These are phyloP conservation scores for Metschnikowia reukaufii DNA, from an alignment of 805 yeast species.

Conservation along the genomic window DNA sequence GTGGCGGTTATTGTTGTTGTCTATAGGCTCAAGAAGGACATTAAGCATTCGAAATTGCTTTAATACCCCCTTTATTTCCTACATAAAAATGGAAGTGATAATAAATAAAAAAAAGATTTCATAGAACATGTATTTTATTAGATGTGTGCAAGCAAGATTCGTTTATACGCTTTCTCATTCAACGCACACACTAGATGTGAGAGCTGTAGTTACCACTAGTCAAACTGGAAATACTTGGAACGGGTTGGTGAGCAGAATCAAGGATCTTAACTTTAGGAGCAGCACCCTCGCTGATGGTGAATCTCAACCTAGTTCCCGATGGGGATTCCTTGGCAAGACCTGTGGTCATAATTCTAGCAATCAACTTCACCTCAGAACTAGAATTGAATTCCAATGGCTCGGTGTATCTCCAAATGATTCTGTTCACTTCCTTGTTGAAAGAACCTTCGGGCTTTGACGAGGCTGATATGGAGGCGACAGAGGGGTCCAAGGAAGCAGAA, in stretches of 20 bases:
- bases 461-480: slow-evolving; percentile 67
- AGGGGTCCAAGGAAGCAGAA: slow-evolving; percentile 56
- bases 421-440: slow-evolving; percentile 78
- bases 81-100: background rate
- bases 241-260: slow-evolving; percentile 30
- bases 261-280: slow-evolving; percentile 41
- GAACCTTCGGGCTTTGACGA: slow-evolving; percentile 91
- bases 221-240: slow-evolving; percentile 48
- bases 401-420: slow-evolving; percentile 80
- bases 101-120: background rate
- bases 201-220: slow-evolving; percentile 52
- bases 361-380: slow-evolving; percentile 51
- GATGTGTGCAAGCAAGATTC: background rate
- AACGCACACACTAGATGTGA: slow-evolving; percentile 2
- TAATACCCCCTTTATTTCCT: slow-evolving; percentile 21
- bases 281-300: slow-evolving; percentile 49
- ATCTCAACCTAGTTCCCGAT: slow-evolving; percentile 71
- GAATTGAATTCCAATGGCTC: slow-evolving; percentile 47
- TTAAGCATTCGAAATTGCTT: slow-evolving; percentile 59
- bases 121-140: slow-evolving; percentile 1
- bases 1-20: slow-evolving; percentile 46
- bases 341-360: slow-evolving; percentile 83
- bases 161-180: no score
- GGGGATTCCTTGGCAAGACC: slow-evolving; percentile 70
- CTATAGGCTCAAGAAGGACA: slow-evolving; percentile 58